Evolutionary conservation across 306 rosid species (phyloP).

Genomic region (Cucumis sativus): Cucumber_9930_V3 NC_026660.2:22838501-22839000

Average conservation of each 20-base stretch:
- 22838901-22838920: background rate
- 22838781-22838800: background rate
- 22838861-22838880: background rate
- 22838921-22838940: background rate
- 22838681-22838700: background rate
- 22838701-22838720: background rate
- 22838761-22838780: background rate
- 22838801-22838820: background rate
- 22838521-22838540: background rate
- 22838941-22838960: background rate
- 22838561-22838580: background rate
- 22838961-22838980: background rate
- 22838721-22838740: background rate
- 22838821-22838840: background rate
- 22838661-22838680: background rate
- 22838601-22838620: background rate
- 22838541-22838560: background rate
- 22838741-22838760: background rate
- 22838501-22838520: background rate
- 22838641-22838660: background rate
- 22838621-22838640: background rate
- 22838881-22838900: background rate
- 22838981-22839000: background rate
- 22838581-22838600: background rate
- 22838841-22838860: background rate